Percentiles rank a stretch among this genome's conserved stretches.
Conservation (phyloP, 257 asterid genomes). For the Nicotiana knightiana region DNA sequence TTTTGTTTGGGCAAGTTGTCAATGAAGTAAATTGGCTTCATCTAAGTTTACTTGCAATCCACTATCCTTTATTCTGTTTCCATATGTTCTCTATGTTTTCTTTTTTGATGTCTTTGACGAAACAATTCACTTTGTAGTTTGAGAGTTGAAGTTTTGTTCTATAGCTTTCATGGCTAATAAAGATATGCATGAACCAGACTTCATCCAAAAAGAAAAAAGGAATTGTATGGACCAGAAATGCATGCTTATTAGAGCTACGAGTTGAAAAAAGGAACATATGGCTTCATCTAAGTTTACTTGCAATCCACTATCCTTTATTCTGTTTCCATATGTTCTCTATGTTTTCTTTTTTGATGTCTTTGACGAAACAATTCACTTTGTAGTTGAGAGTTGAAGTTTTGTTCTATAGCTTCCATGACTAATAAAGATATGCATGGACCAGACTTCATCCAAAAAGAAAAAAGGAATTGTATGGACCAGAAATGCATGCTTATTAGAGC, state of each 20-base stretch:
- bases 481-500: background rate
- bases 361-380: background rate
- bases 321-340: background rate
- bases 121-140: background rate
- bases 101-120: background rate
- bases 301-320: background rate
- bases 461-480: background rate
- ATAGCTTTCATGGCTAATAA: background rate
- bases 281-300: slow-evolving; percentile 5
- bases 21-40: background rate
- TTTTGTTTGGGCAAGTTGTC: background rate
- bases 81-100: background rate
- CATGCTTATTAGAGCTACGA: background rate
- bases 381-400: background rate
- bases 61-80: background rate
- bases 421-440: background rate
- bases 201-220: too few relatives aligned
- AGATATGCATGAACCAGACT: background rate
- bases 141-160: background rate
- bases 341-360: background rate
- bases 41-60: background rate
- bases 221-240: background rate
- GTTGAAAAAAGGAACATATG: background rate
- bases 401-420: background rate
- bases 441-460: too few relatives aligned